Base-by-base conservation (phyloP, 129 eudicot species). In the Saussurea involucrata region DNA sequence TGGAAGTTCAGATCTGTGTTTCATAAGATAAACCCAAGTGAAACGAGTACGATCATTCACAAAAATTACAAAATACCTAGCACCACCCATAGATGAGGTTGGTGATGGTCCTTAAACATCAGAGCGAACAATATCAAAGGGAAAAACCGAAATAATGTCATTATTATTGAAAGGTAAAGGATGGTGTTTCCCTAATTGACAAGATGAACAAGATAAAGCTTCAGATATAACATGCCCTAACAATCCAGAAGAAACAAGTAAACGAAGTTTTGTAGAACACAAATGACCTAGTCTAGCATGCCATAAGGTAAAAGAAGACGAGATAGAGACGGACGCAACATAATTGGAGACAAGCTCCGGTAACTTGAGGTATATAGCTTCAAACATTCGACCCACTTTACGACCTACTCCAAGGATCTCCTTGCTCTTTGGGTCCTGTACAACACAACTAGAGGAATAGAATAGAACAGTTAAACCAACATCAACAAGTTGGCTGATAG, bases 41-140 rank as follows among this genome's bases (percentile, higher is more conserved):
- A 40, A 68, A 5, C 61, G 66, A 1, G 81, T 13, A 44, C 13
- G 57, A 44, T 13, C 6, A 13, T 44, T 18, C 18, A 44, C 57
- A 44, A 13, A 44, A 37, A 22, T 67, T 67, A 55, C 75, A 77
- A 44, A 77, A 13, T 77, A 77, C 22, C 34, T 32, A 4, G 66
- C 55, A 3, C 81, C 75, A 1, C 67, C 67, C 31, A 25, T 29
- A 1, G 69, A 18, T 5, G 13, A 8, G 24, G 17, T 28, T 3
- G 75, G 81, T 5, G 75, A 13, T 29, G 81, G 68, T 15, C 58
- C 75, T n/a, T 74, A 76, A 7, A 76, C 8, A 76, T 76, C 29
- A 27, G 68, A 67, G 33, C 53, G 75, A 8, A 77, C 24, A 8
- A 68, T 21, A 31, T 68, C 75, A 68, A 77, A 77, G 2, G 75